Conservation (phyloP, 208 protist species). For the Acanthamoeba lenticulata region DNA sequence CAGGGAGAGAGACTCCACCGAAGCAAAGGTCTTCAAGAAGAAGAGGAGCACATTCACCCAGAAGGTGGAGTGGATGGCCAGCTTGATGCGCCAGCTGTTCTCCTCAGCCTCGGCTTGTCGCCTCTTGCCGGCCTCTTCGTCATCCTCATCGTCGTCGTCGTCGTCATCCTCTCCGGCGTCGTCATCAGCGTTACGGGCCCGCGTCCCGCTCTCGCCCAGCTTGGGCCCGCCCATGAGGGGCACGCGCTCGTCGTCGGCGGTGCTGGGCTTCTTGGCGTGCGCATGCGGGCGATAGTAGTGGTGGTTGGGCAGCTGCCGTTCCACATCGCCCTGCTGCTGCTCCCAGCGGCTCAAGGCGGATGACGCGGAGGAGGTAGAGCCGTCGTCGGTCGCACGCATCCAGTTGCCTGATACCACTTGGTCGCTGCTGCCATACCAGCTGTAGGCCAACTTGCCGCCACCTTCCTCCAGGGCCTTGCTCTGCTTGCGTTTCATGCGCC, state of each 20-base stretch:
- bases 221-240: background rate
- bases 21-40: constrained; percentile 11
- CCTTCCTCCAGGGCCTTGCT: background rate
- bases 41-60: constrained; percentile 53
- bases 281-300: constrained; percentile 11
- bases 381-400: too few relatives aligned
- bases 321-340: background rate
- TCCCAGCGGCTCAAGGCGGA: background rate
- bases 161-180: too few relatives aligned
- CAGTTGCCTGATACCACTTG: background rate
- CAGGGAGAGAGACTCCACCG: constrained; percentile 62
- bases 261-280: background rate
- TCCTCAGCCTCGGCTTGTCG: constrained; percentile 14
- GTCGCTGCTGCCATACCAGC: constrained; percentile 34
- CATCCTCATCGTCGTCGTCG: too few relatives aligned
- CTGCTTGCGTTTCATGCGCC: background rate
- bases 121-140: too few relatives aligned
- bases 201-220: background rate
- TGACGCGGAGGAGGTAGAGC: background rate
- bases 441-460: background rate
- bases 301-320: constrained; percentile 18
- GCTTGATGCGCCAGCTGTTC: constrained; percentile 5
- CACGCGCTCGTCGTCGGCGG: background rate
- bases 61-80: constrained; percentile 19
- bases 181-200: background rate